Base-by-base conservation (phyloP, 1,139 yeast species). In the Taiozyma onychis region DNA sequence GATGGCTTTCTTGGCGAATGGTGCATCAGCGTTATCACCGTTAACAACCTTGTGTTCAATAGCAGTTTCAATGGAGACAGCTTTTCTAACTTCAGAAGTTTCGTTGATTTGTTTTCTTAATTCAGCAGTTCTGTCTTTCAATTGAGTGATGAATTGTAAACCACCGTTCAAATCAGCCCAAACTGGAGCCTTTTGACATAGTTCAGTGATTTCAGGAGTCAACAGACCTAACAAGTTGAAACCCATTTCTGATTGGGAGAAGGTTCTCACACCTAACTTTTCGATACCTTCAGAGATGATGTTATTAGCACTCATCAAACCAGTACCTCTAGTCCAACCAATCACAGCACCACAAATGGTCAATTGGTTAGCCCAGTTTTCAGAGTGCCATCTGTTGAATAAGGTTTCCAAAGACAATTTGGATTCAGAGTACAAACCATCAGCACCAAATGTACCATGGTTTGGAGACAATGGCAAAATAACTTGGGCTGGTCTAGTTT, bases 261-360 rank as follows among this genome's bases (percentile, higher is more conserved):
- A 93, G 46, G 99, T 93, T 75, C 99, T 88, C 50, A 93, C 97
- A 65, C 99, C 98, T 58, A 87, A 76, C 68, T 83, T 83, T 75
- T 93, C 99, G 67, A 93, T 88, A 62, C 97, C 97, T 74, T 91
- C 97, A 54, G 99, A 97, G 70, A 93, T 89, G 68, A 90, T 86
- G 76, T 93, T 93, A 79, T 93, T 93, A 63, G 86, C 97, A 66
- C 91, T 80, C 99, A 93, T 93, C 68, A 93, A 84, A 68, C 99
- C 99, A 56, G 99, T 93, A 73, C 99, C 99, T 81, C 99, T 89
- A 57, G 99, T 93, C 99, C 99, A 93, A 68, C 99, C 99, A 71
- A 93, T 93, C 59, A 93, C 81, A 49, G 98, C 97, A 78, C 99
- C 99, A 73, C 98, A 91, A 57, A 93, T 78, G 56, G 98, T 93